phyloP scores from a whole-genome alignment of 2,329 filamentous ascomycete genomes.

The Ophiocordyceps unilateralis region DNA sequence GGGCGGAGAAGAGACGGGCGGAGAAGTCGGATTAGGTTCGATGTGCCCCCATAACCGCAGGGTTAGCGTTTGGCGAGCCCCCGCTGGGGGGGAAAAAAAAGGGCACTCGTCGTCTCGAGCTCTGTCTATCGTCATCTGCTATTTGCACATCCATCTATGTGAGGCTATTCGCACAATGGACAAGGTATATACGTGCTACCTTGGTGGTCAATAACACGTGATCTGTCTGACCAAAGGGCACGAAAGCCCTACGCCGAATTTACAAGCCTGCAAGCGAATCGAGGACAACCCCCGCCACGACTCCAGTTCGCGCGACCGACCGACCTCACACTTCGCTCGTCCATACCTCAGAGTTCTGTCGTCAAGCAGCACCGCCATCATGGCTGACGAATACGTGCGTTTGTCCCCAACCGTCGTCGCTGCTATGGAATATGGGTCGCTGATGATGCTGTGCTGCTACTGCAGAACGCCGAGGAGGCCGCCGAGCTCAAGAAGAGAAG shows the following conservation, averaged over 20 bases:
- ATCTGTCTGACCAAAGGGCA: conserved; percentile 17
- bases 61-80: too few species aligned
- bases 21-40: too few species aligned
- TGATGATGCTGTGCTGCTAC: conserved; percentile 10
- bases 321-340: conserved; percentile 22
- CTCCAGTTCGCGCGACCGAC: conserved; percentile 19
- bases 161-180: too few species aligned
- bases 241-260: conserved; percentile 22
- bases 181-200: too few species aligned
- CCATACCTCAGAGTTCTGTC: conserved; percentile 20
- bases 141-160: too few species aligned
- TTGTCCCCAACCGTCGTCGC: conserved; percentile 9
- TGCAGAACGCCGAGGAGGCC: conserved; percentile 92
- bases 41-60: too few species aligned
- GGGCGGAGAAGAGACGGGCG: too few species aligned
- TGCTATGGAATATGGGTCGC: conserved; percentile 5
- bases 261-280: conserved; percentile 11
- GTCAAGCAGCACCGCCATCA: conserved; percentile 34
- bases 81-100: too few species aligned
- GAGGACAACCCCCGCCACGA: conserved; percentile 13
- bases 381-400: conserved; percentile 91
- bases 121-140: too few species aligned
- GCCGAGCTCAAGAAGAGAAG: conserved; percentile 99
- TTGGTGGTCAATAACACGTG: conserved; percentile 11
- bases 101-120: too few species aligned